phyloP scores from a whole-genome alignment of 2,329 filamentous ascomycete genomes.

The Pseudogymnoascus pannorum region DNA sequence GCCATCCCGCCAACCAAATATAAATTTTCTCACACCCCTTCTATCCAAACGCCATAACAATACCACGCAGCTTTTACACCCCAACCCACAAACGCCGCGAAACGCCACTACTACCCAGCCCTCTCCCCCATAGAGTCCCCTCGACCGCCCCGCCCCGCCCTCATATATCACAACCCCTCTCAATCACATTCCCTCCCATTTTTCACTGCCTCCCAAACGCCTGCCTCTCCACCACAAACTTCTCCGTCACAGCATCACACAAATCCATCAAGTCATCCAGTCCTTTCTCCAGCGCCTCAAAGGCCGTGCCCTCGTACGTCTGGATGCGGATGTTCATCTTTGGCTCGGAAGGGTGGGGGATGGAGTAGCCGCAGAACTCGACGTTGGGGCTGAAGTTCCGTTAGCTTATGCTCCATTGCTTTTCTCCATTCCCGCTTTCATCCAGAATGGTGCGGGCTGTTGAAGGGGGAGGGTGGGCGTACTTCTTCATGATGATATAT shows the following conservation, averaged over 20 bases:
- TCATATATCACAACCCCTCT: background rate
- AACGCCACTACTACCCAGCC: slow-evolving; percentile 19
- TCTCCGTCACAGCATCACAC: slow-evolving; percentile 88
- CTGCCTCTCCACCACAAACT: slow-evolving; percentile 66
- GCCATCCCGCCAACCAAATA: slow-evolving; percentile 10
- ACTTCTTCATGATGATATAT: slow-evolving; percentile 99
- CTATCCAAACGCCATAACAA: slow-evolving; percentile 14
- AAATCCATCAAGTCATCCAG: slow-evolving; percentile 81
- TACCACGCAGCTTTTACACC: slow-evolving; percentile 16
- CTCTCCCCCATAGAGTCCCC: background rate
- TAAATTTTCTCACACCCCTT: slow-evolving; percentile 28
- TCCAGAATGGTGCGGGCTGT: background rate
- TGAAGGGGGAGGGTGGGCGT: slow-evolving; percentile 29
- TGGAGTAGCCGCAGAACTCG: slow-evolving; percentile 97
- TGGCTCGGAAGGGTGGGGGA: slow-evolving; percentile 89
- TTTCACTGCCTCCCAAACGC: slow-evolving; percentile 44
- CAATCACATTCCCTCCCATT: background rate
- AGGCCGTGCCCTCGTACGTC: slow-evolving; percentile 79
- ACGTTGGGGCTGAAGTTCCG: slow-evolving; percentile 69
- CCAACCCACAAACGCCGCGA: slow-evolving; percentile 22
- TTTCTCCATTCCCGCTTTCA: too few relatives aligned
- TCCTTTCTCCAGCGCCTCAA: slow-evolving; percentile 84
- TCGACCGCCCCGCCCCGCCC: too few relatives aligned
- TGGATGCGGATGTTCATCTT: slow-evolving; percentile 98
- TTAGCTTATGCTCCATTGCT: background rate